phyloP scores from a whole-genome alignment of 176 grass and related monocot species.

The Bonia amplexicaulis region DNA sequence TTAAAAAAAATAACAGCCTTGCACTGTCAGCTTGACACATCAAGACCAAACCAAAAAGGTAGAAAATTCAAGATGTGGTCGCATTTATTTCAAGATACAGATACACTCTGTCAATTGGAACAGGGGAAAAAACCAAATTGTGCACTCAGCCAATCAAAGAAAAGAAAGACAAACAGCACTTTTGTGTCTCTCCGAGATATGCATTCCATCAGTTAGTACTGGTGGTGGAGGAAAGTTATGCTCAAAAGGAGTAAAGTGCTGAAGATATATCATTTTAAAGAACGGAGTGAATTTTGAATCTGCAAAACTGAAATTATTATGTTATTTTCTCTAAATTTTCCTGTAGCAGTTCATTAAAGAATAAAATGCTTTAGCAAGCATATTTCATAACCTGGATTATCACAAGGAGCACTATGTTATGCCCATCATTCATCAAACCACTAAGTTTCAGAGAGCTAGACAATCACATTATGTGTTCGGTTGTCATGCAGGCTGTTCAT shows the following conservation, averaged over 20 bases:
- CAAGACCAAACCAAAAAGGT: neutral
- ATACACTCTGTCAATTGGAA: neutral
- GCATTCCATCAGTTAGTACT: neutral
- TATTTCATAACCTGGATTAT: slow-evolving; percentile 5
- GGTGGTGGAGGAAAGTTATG: neutral
- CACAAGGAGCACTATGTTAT: neutral
- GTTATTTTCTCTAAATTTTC: neutral
- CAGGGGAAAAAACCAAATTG: neutral
- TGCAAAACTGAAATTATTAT: neutral
- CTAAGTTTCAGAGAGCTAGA: neutral
- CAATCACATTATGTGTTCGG: slow-evolving; percentile 7
- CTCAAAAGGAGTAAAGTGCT: neutral
- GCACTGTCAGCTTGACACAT: neutral
- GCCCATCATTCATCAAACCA: neutral
- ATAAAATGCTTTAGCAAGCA: neutral
- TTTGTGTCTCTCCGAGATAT: neutral
- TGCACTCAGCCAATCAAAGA: neutral
- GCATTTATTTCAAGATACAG: neutral
- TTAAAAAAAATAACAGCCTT: neutral
- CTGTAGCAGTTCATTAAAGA: slow-evolving; percentile 3
- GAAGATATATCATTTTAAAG: slow-evolving; percentile 1
- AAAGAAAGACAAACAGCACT: neutral
- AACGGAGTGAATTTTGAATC: neutral
- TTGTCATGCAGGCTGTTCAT: slow-evolving; percentile 55
- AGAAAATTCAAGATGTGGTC: neutral